Evolutionary conservation across 2,329 filamentous ascomycete species (phyloP).

Genomic region (Pseudogymnoascus sp.): DNA sequence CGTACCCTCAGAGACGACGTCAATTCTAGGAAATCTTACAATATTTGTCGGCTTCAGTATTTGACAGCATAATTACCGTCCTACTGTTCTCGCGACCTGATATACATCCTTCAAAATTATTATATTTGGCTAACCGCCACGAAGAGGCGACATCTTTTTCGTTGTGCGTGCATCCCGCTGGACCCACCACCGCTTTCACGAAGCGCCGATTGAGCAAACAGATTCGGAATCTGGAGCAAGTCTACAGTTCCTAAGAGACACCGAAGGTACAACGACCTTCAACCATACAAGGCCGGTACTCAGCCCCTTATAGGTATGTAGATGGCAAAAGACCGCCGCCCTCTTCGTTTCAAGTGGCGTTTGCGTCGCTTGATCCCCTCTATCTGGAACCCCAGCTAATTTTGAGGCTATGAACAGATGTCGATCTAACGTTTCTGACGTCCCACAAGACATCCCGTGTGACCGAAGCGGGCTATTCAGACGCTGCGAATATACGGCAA

Average conservation of each 20-base stretch:
- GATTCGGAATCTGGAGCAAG: conserved; percentile 9
- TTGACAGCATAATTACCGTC: conserved; percentile 3
- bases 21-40: conserved; percentile 1
- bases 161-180: conserved; percentile 7
- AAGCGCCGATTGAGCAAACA: conserved; percentile 12
- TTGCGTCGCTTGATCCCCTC: neutral
- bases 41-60: conserved; percentile 1
- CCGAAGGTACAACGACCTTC: conserved; percentile 10
- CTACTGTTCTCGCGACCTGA: neutral
- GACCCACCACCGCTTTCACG: conserved; percentile 10
- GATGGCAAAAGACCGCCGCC: neutral
- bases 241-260: conserved; percentile 11
- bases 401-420: conserved; percentile 22
- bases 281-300: conserved; percentile 11
- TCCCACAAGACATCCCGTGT: conserved; percentile 31
- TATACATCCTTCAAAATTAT: neutral
- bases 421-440: conserved; percentile 25
- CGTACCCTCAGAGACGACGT: conserved; percentile 1
- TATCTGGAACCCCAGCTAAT: conserved; percentile 12
- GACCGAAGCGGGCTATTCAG: conserved; percentile 22
- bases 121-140: neutral
- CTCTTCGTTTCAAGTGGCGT: neutral
- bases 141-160: conserved; percentile 7
- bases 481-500: conserved; percentile 15
- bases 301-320: conserved; percentile 11